These are phyloP conservation scores for Syncephalastrum contaminatum DNA, from an alignment of 371 early-diverging fungal species.

Conservation along the genomic window DNA sequence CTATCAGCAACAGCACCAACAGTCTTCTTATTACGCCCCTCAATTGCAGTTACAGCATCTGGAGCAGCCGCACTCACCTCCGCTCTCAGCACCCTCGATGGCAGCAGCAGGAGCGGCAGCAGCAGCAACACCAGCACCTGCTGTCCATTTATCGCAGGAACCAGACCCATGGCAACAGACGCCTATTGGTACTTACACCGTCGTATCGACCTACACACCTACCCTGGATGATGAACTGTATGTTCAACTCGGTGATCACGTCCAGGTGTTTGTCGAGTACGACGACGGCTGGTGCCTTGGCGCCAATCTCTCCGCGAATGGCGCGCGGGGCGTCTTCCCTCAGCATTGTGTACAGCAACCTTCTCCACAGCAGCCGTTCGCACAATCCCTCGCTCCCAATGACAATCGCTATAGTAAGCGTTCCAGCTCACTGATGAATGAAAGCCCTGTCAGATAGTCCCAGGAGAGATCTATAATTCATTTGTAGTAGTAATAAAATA, in stretches of 20 bases:
- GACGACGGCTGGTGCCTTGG: constrained; percentile 25
- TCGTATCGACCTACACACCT: constrained; percentile 39
- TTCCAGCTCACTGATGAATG: constrained; percentile 11
- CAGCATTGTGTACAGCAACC: constrained; percentile 35
- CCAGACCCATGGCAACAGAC: constrained; percentile 11
- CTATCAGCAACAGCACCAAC: too few relatives aligned
- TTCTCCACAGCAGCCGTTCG: not conserved
- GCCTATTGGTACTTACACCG: constrained; percentile 37
- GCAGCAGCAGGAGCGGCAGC: too few relatives aligned
- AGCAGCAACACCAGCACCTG: too few relatives aligned
- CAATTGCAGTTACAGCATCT: too few relatives aligned
- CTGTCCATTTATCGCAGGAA: not conserved
- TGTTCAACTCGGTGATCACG: constrained; percentile 17
- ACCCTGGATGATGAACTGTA: constrained; percentile 21
- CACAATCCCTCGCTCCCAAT: constrained; percentile 2
- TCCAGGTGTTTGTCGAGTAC: constrained; percentile 17
- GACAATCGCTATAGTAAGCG: constrained; percentile 13
- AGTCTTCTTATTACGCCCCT: too few relatives aligned
- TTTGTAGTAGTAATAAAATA: too few relatives aligned
- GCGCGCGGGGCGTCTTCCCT: constrained; percentile 48
- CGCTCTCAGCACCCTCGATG: too few relatives aligned
- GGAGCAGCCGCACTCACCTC: too few relatives aligned
- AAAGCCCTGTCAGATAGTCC: too few relatives aligned
- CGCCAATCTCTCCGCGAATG: constrained; percentile 4
- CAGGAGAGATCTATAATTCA: too few relatives aligned